Evolutionary conservation across 441 rosid species (phyloP), one percentile per base, ranked within the genome.

Genomic region (Populus hybrid): DNA sequence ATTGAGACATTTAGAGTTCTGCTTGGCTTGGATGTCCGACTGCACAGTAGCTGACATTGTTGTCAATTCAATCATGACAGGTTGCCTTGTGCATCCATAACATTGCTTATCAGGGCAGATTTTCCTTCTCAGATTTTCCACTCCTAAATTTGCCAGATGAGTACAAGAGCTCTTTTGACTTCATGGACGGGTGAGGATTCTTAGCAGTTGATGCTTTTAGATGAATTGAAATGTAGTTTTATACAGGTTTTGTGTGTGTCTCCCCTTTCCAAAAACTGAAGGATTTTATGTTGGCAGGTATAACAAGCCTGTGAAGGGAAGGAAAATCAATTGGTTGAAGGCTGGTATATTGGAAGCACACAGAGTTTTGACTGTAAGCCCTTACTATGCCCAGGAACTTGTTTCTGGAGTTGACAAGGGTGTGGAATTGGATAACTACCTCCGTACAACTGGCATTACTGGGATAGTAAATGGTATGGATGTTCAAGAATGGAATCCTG

Each of bases 251-350:
- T 29, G 21, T 42, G 21, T 9, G 16, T 63, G 38, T 59, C 35
- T 35, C 9, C 67, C 72, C 68, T 73, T 65, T 74, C 50, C 23
- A 68, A 23, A 24, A 4, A 61, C 31, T 76, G 9, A 73, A 11
- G 45, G 11, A 10, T 66, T 63, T 73, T 50, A 23, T 2, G 23
- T 76, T 24, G 71, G 72, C 86, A 93, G 99, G 76, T 72, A 89
- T 73, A 18, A 71, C 8, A 85, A 90, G 86, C 98, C 99, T 2
- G 86, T 80, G 38, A 90, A 90, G 86, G 99, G 99, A 74, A 86
- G 97, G 86, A 95, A 95, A 81, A 92, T 93, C 80, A 95, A 95
- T 76, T 95, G 99, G 99, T 87, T 93, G 98, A 93, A 95, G 78
- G 97, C 95, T 81, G 99, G 84, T 56, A 83, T 93, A 68, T 74